Evolutionary conservation across 2,329 filamentous ascomycete genomes (phyloP).

Genomic region (Aureobasidium sp.): DNA sequence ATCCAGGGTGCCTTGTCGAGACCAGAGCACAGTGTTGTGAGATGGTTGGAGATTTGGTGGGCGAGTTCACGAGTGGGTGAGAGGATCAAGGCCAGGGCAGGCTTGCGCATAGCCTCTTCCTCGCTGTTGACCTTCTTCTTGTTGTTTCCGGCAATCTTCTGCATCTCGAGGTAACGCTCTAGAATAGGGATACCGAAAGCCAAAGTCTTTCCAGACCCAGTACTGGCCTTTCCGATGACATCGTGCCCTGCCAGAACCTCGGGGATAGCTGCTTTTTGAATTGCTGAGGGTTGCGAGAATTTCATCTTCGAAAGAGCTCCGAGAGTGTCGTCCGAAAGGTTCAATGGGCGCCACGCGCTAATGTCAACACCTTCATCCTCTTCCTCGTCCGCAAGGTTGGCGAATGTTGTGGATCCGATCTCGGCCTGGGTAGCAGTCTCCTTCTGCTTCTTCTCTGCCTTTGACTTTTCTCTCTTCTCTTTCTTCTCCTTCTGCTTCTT

Average conservation of each 20-base stretch:
- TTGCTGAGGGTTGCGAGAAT: constrained; percentile 72
- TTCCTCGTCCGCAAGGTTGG: constrained; percentile 34
- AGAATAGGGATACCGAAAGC: constrained; percentile 92
- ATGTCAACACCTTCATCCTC: constrained; percentile 59
- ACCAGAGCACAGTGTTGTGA: constrained; percentile 64
- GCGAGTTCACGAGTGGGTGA: constrained; percentile 91
- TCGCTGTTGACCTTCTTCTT: constrained; percentile 19
- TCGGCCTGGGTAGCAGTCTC: constrained; percentile 20
- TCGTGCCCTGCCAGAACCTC: constrained; percentile 77
- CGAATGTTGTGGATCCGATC: constrained; percentile 40
- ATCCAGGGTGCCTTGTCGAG: constrained; percentile 54
- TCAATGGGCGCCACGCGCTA: constrained; percentile 69
- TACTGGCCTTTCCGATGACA: constrained; percentile 91
- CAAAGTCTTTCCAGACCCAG: constrained; percentile 92
- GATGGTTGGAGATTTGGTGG: constrained; percentile 80
- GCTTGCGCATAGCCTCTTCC: constrained; percentile 24
- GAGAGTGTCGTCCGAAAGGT: constrained; percentile 64
- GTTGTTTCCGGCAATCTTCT: constrained; percentile 23
- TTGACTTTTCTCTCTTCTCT: constrained; percentile 18
- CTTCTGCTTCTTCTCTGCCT: constrained; percentile 16
- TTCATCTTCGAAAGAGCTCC: constrained; percentile 70
- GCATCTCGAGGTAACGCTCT: constrained; percentile 63
- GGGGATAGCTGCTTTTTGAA: constrained; percentile 75
- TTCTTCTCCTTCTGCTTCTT: constrained; percentile 21
- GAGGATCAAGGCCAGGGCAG: constrained; percentile 69